phyloP scores from a whole-genome alignment of 2,329 filamentous ascomycete genomes.

The Venturia oleaginea region DNA sequence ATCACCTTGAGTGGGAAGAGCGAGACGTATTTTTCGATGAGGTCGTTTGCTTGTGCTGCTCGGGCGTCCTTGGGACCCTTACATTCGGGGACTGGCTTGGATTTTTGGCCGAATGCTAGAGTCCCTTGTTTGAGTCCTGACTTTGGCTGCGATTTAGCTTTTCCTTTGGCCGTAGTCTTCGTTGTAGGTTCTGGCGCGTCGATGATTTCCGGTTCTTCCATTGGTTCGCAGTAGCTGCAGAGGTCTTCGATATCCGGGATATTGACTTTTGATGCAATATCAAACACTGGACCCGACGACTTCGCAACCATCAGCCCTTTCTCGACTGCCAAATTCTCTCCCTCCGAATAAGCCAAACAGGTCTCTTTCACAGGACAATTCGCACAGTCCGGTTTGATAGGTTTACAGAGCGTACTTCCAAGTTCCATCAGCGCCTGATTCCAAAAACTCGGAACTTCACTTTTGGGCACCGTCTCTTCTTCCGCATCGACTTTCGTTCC shows the following conservation, averaged over 20 bases:
- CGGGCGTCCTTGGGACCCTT: background rate
- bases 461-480: background rate
- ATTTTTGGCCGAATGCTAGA: background rate
- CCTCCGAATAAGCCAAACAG: conserved; percentile 27
- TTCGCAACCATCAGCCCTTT: conserved; percentile 15
- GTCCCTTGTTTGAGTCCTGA: background rate
- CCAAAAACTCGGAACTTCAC: conserved; percentile 49
- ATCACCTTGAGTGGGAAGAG: conserved; percentile 27
- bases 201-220: background rate
- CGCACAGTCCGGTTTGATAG: conserved; percentile 45
- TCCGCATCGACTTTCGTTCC: conserved; percentile 22
- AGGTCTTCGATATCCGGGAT: conserved; percentile 13
- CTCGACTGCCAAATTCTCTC: conserved; percentile 16
- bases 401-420: conserved; percentile 53
- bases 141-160: background rate
- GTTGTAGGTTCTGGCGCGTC: background rate
- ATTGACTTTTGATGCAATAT: conserved; percentile 20
- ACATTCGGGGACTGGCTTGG: background rate
- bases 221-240: conserved; percentile 11
- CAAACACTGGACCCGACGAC: conserved; percentile 12
- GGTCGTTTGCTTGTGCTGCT: background rate
- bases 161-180: background rate
- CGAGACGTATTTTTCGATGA: conserved; percentile 5
- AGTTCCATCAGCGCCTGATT: conserved; percentile 59
- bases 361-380: conserved; percentile 26